Evolutionary conservation across 2,329 filamentous ascomycete species (phyloP), one percentile per base, ranked within the genome.

Genomic region (Tolypocladium album): DNA sequence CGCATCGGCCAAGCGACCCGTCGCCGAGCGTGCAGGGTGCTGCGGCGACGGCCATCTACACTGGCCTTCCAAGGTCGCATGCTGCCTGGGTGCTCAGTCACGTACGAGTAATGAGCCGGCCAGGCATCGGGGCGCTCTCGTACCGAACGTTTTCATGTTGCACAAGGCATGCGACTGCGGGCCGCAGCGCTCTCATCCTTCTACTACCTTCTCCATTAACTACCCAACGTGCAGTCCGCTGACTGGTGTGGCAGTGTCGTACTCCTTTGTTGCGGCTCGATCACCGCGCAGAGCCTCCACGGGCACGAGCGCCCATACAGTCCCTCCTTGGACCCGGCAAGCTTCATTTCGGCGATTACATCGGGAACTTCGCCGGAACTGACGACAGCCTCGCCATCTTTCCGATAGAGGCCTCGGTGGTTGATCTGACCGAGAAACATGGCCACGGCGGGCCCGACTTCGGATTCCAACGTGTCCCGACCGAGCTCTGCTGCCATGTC

Each of bases 401-500:
- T 22, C 12, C 22, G 20, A 24, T 55, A 34, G 50, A 8, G 50
- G 31, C 50, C 12, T n/a, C 24, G 20, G 50, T 36, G 50, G 39
- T 36, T 40, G 20, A n/a, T 31, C 34, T 38, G 9, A 20, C 50
- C 13, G 31, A 7, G 8, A 36, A 58, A 17, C 43, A 58, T 58
- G 55, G 61, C 61, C 58, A 71, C 71, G 69, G 63, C 69, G 36
- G 66, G 65, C 63, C 61, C 68, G 45, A 66, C 64, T 57, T 56
- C 63, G 58, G 70, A 72, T 42, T 56, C 58, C 57, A 61, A 58
- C 60, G 61, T 68, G 67, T 74, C 72, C 61, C 70, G 70, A 61
- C 72, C 72, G 62, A 62, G 69, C 27, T 74, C 74, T 45, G 71
- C 67, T 61, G 64, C 71, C 60, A 61, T 68, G 50, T 73, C 74